Evolutionary conservation across 2,329 filamentous ascomycete species (phyloP).

Genomic region (Thielaviopsis euricoi): DNA sequence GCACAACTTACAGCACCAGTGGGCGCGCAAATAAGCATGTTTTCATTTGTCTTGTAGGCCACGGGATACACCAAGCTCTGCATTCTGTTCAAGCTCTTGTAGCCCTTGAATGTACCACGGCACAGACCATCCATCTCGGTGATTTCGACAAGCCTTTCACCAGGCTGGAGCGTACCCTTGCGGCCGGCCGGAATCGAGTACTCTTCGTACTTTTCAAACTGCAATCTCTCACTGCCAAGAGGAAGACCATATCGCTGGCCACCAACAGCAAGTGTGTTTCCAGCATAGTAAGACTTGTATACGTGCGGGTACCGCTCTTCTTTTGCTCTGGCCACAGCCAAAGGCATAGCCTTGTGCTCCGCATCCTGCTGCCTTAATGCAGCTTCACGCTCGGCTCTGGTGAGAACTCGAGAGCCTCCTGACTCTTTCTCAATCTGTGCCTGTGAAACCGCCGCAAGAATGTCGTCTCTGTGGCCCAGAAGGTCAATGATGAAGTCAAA

Average conservation of each 20-base stretch:
- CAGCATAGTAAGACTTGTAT: slow-evolving; percentile 67
- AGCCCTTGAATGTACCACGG: slow-evolving; percentile 79
- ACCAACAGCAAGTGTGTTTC: slow-evolving; percentile 65
- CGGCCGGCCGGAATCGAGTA: slow-evolving; percentile 70
- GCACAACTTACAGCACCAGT: slow-evolving; percentile 73
- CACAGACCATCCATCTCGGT: slow-evolving; percentile 78
- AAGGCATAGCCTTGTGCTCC: slow-evolving; percentile 61
- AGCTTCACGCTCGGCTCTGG: slow-evolving; percentile 61
- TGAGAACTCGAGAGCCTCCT: slow-evolving; percentile 37
- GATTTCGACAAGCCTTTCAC: slow-evolving; percentile 64
- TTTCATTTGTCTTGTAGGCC: slow-evolving; percentile 89
- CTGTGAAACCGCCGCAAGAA: slow-evolving; percentile 31
- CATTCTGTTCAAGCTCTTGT: slow-evolving; percentile 91
- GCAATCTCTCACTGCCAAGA: slow-evolving; percentile 51
- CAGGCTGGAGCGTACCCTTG: slow-evolving; percentile 55
- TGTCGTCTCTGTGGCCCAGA: slow-evolving; percentile 57
- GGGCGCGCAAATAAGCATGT: slow-evolving; percentile 96
- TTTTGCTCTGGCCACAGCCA: slow-evolving; percentile 55
- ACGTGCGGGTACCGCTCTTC: slow-evolving; percentile 82
- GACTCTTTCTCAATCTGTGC: slow-evolving; percentile 3
- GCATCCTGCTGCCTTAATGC: slow-evolving; percentile 59
- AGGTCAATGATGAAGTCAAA: slow-evolving; percentile 85
- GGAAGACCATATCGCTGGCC: slow-evolving; percentile 77
- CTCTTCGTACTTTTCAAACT: slow-evolving; percentile 72
- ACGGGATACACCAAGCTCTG: slow-evolving; percentile 93